These are phyloP conservation scores for Bathelium albidoporum DNA, from an alignment of 495 filamentous ascomycete genomes.

Conservation along the genomic window DNA sequence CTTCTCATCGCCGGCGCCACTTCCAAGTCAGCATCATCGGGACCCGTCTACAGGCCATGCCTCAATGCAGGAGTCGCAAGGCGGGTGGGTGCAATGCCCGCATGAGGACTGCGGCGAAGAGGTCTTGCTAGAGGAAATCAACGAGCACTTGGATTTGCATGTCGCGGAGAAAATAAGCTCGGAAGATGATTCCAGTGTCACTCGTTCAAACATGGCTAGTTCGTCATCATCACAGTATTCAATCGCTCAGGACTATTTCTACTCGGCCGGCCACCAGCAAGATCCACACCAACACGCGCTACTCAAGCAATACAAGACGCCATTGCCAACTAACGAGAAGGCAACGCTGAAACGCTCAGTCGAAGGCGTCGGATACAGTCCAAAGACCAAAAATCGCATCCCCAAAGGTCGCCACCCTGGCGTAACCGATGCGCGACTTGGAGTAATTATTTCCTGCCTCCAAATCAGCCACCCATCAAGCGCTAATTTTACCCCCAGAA, in stretches of 20 bases:
- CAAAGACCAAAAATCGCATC: neutral
- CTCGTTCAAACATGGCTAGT: conserved; percentile 1
- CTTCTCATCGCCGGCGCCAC: conserved; percentile 5
- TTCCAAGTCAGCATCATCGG: neutral
- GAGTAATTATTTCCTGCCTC: conserved; percentile 3
- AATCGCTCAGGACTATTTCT: neutral
- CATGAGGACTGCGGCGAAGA: conserved; percentile 62
- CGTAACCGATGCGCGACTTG: conserved; percentile 3
- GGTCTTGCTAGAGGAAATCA: conserved; percentile 49
- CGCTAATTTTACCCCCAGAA: conserved; percentile 28
- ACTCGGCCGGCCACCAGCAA: neutral
- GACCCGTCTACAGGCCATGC: conserved; percentile 12
- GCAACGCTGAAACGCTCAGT: neutral
- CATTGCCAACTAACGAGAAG: neutral
- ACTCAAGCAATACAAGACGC: neutral
- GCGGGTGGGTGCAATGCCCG: conserved; percentile 55
- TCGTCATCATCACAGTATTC: neutral
- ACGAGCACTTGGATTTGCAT: conserved; percentile 68
- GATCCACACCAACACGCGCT: neutral
- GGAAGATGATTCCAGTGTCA: conserved; percentile 30
- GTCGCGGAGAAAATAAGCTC: conserved; percentile 45
- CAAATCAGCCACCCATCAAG: neutral
- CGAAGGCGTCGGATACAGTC: neutral
- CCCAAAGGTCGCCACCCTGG: conserved; percentile 7
- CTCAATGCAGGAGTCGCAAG: conserved; percentile 27